These are phyloP conservation scores for Aspergillus bertholletiae DNA, from an alignment of 495 filamentous ascomycete species.

Conservation along the genomic window DNA sequence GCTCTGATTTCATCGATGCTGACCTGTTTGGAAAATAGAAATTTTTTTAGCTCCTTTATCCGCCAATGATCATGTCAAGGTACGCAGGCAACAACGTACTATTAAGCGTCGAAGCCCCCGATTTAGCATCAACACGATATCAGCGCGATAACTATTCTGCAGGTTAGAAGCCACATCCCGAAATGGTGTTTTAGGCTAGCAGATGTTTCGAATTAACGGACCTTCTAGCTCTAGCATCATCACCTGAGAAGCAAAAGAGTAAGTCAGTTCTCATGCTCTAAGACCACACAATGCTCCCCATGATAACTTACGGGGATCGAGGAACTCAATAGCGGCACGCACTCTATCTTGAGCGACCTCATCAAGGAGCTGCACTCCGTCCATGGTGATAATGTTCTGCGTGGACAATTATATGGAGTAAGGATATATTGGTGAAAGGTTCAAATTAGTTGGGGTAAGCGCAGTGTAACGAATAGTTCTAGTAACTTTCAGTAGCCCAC, in stretches of 20 bases:
- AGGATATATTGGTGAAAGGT: conserved; percentile 1
- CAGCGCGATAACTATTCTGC: conserved; percentile 63
- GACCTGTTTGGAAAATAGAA: conserved; percentile 56
- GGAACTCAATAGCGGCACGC: conserved; percentile 76
- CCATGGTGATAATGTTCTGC: conserved; percentile 50
- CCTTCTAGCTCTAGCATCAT: conserved; percentile 57
- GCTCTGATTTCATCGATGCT: conserved; percentile 92
- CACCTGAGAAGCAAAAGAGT: conserved; percentile 22
- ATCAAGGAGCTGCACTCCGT: conserved; percentile 69
- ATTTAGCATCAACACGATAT: conserved; percentile 91
- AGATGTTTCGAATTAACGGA: conserved; percentile 19
- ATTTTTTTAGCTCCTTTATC: conserved; percentile 11
- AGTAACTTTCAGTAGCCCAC: neutral
- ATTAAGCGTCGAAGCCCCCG: conserved; percentile 70
- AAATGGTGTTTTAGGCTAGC: neutral
- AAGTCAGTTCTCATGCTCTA: conserved; percentile 19
- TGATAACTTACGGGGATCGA: conserved; percentile 69
- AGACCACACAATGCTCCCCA: neutral
- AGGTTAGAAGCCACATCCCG: conserved; percentile 13
- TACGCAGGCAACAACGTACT: conserved; percentile 30
- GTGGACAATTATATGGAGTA: conserved; percentile 9
- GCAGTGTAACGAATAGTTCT: neutral
- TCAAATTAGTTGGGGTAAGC: neutral
- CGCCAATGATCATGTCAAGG: neutral
- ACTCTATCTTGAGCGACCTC: conserved; percentile 78